These are phyloP conservation scores for Syzygium oleosum DNA, from an alignment of 345 rosid genomes.

Conservation along the genomic window DNA sequence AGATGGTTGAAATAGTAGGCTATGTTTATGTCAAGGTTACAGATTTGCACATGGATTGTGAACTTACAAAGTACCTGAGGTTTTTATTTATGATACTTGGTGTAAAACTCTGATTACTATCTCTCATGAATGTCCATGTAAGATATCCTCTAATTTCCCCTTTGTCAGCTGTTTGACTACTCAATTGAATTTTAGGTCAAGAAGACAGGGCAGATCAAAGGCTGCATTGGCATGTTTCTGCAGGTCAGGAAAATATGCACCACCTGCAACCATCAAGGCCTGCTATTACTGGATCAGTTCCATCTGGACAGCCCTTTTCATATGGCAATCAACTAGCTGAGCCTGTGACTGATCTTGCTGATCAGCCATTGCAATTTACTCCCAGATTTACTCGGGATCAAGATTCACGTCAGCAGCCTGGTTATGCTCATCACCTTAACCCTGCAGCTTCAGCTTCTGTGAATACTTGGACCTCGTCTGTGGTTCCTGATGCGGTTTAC, in stretches of 20 bases:
- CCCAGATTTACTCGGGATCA: constrained; percentile 42
- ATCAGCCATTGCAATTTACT: constrained; percentile 66
- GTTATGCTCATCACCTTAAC: constrained; percentile 38
- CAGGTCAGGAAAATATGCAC: constrained; percentile 36
- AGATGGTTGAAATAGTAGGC: not conserved
- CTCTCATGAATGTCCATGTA: not conserved
- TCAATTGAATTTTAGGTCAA: constrained; percentile 29
- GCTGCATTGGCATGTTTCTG: constrained; percentile 27
- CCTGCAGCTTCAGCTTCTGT: constrained; percentile 26
- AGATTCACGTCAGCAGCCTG: constrained; percentile 32
- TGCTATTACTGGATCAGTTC: constrained; percentile 32
- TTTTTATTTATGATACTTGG: not conserved
- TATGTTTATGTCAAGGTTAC: not conserved
- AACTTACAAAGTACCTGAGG: not conserved
- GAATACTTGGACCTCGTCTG: constrained; percentile 54
- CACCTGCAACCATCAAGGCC: constrained; percentile 30
- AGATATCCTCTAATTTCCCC: not conserved
- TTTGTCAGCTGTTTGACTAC: constrained; percentile 15
- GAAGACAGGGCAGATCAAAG: constrained; percentile 27
- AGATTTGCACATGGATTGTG: not conserved
- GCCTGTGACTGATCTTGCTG: constrained; percentile 37
- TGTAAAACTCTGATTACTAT: not conserved
- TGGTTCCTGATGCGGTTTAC: constrained; percentile 41
- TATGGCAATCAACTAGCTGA: constrained; percentile 53
- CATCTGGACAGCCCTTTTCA: constrained; percentile 32